Base-by-base conservation (phyloP, 2,329 filamentous ascomycete genomes). In the Metarhizium guizhouense region DNA sequence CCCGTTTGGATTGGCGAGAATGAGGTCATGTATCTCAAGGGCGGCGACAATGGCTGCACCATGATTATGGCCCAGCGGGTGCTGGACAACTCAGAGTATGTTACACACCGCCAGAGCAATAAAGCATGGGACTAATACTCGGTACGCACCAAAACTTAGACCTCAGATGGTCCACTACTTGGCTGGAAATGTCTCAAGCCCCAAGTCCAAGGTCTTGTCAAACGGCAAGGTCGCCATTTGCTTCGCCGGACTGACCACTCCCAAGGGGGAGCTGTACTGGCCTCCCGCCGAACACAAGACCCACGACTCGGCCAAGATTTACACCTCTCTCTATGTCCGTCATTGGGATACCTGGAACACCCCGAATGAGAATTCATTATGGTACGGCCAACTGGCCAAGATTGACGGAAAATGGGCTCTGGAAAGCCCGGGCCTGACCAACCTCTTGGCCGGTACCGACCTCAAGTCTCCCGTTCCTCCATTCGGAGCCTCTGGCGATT, bases 321-420 rank as follows among this genome's bases (percentile, higher is more conserved):
- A 94, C 69, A 83, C 82, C 20, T 82, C 80, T 51, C 80, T 92
- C 30, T 94, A 89, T 64, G 87, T 89, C 32, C 82, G 90, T 14
- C 88, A 95, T 65, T 95, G 90, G 90, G 89, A 95, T 67, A 70
- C 79, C n/a, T 95, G 86, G 72, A 75, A 84, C 30, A 83, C 80
- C 1, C 79, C 84, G 49, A 85, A 88, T 63, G 83, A 80, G 58
- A 86, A 85, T 63, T 80, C 86, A 2, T 77, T 96, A 32, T 94
- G 86, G 78, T 88, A 89, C 34, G 85, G 85, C 36, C 79, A 80
- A 5, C 68, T 94, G 51, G 73, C 70, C 60, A 74, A 73, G 65
- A 70, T 66, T 40, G 68, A 68, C 14, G 69, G 61, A 14, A 66
- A 64, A 56, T 80, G 74, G 66, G 65, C 63, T 30, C 70, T 83